Evolutionary conservation across 1,284 basidiomycete species (phyloP), one percentile per base, ranked within the genome.

Genomic region (Ganoderma leucocontextum): DNA sequence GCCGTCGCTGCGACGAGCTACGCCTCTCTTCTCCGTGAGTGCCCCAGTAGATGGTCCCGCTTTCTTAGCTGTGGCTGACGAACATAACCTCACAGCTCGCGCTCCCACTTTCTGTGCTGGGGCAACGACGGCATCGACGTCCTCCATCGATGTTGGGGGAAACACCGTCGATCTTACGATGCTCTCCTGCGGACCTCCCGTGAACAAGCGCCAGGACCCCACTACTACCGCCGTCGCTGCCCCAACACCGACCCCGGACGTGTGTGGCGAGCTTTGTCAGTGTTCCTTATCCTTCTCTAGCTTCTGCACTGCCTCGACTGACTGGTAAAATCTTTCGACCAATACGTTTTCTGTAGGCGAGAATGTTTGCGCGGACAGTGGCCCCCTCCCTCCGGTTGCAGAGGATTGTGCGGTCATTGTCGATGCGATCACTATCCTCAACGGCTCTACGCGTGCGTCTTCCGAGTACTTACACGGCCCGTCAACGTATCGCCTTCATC

Each of bases 351-450:
- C 6, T 38, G 10, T 61, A 75, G 74, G 74, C 70, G 57, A 57
- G n/a, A 59, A 74, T 63, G 62, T 62, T 41, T 75, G 74, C 64
- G 67, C 68, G 0, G 53, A 66, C 66, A 63, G 62, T 38, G 73
- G 73, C 1, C 29, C 55, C 33, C 72, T 75, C 19, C 74, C 74
- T 53, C 74, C 74, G 12, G 60, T 63, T 39, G 67, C 66, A 36
- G 73, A 74, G 33, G 74, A 75, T 65, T 75, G 74, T 59, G 60
- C 59, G 42, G 58, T 47, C 59, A 72, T 75, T 61, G 60, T 69
- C 55, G 65, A 72, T 66, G 71, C 74, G 4, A 70, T 75, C 69
- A 72, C 72, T 19, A 73, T 75, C 67, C 58, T 74, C 33, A 70
- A 72, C 60, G 71, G 74, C 39, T 74, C 74, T 55, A 29, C 13